phyloP scores from a whole-genome alignment of 331 rosid species.

The Malus hybrid region DNA sequence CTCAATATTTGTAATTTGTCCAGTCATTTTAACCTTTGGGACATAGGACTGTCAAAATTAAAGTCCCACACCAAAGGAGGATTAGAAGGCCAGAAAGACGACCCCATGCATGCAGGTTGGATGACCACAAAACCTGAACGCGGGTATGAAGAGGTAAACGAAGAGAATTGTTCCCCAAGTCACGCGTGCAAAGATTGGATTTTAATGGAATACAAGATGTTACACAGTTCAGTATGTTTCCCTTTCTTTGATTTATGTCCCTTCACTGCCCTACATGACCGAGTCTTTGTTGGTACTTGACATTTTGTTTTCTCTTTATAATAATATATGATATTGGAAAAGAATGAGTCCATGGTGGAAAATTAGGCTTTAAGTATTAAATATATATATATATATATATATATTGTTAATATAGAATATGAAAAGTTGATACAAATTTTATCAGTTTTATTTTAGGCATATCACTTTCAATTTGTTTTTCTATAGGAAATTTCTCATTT shows the following conservation, averaged over 20 bases:
- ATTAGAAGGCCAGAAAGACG: background rate
- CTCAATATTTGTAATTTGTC: too few species aligned
- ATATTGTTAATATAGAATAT: too few species aligned
- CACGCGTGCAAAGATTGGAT: conserved; percentile 3
- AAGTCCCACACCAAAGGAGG: too few species aligned
- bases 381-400: too few species aligned
- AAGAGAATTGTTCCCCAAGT: background rate
- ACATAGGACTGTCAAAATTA: too few species aligned
- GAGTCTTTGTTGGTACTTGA: background rate
- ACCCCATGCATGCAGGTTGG: background rate
- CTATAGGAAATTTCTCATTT: background rate
- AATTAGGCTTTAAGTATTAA: background rate
- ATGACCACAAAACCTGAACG: background rate
- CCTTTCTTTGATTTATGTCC: background rate
- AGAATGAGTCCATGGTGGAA: background rate
- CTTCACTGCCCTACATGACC: background rate
- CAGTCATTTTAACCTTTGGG: too few species aligned
- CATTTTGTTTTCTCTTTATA: background rate
- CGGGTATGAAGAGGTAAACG: conserved; percentile 6
- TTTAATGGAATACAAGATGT: background rate
- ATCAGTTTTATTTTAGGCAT: background rate
- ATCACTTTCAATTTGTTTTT: background rate
- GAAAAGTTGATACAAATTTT: background rate
- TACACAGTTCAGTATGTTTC: background rate
- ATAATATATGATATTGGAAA: background rate